Base-by-base conservation (phyloP, 768 basidiomycete genomes). In the Omphalotus guepiniiformis region DNA sequence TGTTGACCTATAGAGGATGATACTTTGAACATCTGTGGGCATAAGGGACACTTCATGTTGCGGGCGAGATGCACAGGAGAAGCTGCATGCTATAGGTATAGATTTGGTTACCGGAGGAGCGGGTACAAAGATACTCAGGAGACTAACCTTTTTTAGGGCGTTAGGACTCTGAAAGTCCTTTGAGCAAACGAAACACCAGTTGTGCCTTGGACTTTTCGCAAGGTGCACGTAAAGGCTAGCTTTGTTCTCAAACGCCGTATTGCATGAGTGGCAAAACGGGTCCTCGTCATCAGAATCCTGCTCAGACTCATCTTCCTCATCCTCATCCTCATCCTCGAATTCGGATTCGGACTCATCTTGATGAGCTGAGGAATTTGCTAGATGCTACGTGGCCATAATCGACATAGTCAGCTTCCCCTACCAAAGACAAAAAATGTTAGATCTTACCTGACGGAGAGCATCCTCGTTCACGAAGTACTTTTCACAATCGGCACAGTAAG, bases 1-100 rank as follows among this genome's bases (percentile, higher is more conserved):
- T 75, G 73, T 9, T 59, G 55, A 2, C 68, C 63, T 5, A 73
- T 60, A 3, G 62, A 64, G n/a, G 72, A 70, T 4, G 64, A 58
- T 13, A 58, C 57, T 36, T 65, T 67, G 56, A 70, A 71, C 32
- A 43, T 57, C 29, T 55, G 50, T 16, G 39, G 21, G 55, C 69
- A 74, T 25, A 66, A 56, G 1, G 66, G 68, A 42, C 70, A 72
- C 26, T 54, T 48, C 28, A 63, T 39, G 12, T 49, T 49, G 23
- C 61, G 55, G 3, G 47, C 41, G 13, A 39, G 47, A 49, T 69
- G 68, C 5, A 62, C 55, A 5, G 47, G 38, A 6, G 66, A 68
- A 12, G 47, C 52, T 2, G 47, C 41, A 42, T 70, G 69, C 63
- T 62, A 39, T 4, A 13, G 26, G 26, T n/a, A 35, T 12, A 19